A percentile compares a stretch with the other conserved stretches of the same genome.
Evolutionary conservation across 164 flowering plant genomes (phyloP).

Genomic region (Chloranthus sessilifolius): DNA sequence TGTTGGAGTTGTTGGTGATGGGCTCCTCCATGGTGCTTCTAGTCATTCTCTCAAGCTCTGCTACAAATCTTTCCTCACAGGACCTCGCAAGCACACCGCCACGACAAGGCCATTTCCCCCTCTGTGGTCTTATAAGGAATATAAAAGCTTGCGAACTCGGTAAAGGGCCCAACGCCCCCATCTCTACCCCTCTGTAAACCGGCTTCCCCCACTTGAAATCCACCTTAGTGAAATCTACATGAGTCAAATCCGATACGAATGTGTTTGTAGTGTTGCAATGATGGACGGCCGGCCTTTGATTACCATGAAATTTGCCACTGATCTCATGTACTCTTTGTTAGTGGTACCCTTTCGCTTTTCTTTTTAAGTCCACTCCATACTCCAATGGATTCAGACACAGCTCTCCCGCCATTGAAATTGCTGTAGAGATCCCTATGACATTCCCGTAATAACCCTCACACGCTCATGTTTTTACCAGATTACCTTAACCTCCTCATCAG

Average conservation of each 20-base stretch:
- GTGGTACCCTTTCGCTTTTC: too few species aligned
- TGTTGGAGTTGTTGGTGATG: too few species aligned
- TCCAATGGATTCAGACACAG: too few species aligned
- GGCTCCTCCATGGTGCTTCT: slow-evolving; percentile 21
- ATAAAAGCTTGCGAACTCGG: slow-evolving; percentile 1
- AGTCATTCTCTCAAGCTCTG: neutral
- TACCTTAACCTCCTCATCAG: too few species aligned
- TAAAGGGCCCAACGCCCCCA: neutral
- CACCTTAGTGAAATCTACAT: neutral
- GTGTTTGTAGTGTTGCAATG: slow-evolving; percentile 26
- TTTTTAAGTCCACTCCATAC: too few species aligned
- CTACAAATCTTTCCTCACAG: neutral
- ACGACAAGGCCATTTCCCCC: neutral
- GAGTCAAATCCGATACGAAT: slow-evolving; percentile 40
- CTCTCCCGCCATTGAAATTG: too few species aligned
- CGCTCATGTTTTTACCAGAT: too few species aligned
- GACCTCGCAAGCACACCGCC: neutral
- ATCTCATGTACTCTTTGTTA: slow-evolving; percentile 34
- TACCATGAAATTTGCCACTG: slow-evolving; percentile 27
- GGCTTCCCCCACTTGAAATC: slow-evolving; percentile 12
- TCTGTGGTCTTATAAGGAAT: neutral
- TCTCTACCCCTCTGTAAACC: slow-evolving; percentile 10
- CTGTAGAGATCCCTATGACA: too few species aligned
- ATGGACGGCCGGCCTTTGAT: slow-evolving; percentile 18
- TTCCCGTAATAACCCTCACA: too few species aligned